Percentiles rank a stretch among this genome's conserved stretches.
These are phyloP conservation scores for Citrullus amarus DNA, from an alignment of 306 rosid species.

Conservation along the genomic window DNA sequence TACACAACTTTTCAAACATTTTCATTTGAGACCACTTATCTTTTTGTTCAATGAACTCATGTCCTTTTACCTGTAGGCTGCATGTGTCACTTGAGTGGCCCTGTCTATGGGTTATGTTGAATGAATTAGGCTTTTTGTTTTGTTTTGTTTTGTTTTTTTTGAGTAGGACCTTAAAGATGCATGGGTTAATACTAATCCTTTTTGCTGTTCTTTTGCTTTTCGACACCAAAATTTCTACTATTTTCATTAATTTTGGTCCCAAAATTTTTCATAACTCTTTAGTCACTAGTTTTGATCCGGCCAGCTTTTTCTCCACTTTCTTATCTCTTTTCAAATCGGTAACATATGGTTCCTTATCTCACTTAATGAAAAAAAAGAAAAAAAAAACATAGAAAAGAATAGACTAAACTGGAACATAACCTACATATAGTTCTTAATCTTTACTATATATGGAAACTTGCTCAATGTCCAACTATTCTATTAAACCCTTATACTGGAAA, in stretches of 20 bases:
- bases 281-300: not conserved
- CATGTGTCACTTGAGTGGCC: not conserved
- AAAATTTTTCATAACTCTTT: not conserved
- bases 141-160: no score
- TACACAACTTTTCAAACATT: not conserved
- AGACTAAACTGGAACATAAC: not conserved
- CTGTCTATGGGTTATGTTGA: not conserved
- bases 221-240: not conserved
- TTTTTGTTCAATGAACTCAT: not conserved
- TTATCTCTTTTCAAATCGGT: not conserved
- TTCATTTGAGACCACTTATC: not conserved
- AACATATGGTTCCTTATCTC: not conserved
- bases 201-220: not conserved
- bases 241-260: not conserved
- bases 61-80: not conserved
- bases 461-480: not conserved
- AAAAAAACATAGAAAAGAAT: not conserved
- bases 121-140: not conserved
- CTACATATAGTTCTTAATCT: not conserved
- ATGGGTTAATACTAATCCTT: not conserved
- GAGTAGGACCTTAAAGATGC: not conserved
- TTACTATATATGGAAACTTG: not conserved
- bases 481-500: not conserved
- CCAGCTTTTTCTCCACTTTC: not conserved
- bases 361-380: not conserved